Evolutionary conservation across 2,329 filamentous ascomycete species (phyloP).

Genomic region (Cyclaneusma minus): DNA sequence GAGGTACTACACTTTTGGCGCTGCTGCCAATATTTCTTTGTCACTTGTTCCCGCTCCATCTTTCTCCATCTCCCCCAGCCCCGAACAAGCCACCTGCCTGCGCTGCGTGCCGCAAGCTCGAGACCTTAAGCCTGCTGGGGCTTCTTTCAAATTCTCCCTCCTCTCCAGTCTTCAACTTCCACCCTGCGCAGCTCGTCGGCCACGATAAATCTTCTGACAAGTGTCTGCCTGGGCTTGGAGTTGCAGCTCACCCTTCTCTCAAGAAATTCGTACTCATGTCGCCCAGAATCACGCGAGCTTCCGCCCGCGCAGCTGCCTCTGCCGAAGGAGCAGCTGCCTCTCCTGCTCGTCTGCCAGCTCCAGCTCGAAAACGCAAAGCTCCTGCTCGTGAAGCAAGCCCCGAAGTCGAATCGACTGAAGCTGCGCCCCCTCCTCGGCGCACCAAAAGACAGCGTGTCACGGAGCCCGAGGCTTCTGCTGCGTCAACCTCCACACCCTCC

Average conservation of each 20-base stretch:
- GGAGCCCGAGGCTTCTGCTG: constrained; percentile 25
- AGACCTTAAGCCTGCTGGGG: too few relatives aligned
- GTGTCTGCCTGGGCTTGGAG: too few relatives aligned
- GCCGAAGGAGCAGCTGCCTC: constrained; percentile 17
- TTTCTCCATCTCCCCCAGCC: too few relatives aligned
- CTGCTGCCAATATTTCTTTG: too few relatives aligned
- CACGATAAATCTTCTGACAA: too few relatives aligned
- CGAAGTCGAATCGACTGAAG: constrained; percentile 19
- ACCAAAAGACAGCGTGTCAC: constrained; percentile 57
- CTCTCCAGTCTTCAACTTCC: background rate
- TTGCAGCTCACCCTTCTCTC: too few relatives aligned
- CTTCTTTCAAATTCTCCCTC: background rate
- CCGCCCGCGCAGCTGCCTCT: constrained; percentile 62
- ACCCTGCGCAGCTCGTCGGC: background rate
- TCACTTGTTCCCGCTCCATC: too few relatives aligned
- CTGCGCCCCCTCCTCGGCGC: constrained; percentile 34
- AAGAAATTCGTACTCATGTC: constrained; percentile 68
- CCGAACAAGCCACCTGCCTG: too few relatives aligned
- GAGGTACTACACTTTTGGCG: too few relatives aligned
- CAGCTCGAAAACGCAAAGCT: constrained; percentile 64
- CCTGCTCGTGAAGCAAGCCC: constrained; percentile 35
- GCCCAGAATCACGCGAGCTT: constrained; percentile 89
- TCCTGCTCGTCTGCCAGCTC: constrained; percentile 28
- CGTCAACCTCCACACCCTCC: constrained; percentile 21
- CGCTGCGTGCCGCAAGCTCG: too few relatives aligned